A percentile compares a stretch with the other conserved stretches of the same genome.
phyloP scores from a whole-genome alignment of 176 grass and related monocot species.

The Calamus simplicifolius region DNA sequence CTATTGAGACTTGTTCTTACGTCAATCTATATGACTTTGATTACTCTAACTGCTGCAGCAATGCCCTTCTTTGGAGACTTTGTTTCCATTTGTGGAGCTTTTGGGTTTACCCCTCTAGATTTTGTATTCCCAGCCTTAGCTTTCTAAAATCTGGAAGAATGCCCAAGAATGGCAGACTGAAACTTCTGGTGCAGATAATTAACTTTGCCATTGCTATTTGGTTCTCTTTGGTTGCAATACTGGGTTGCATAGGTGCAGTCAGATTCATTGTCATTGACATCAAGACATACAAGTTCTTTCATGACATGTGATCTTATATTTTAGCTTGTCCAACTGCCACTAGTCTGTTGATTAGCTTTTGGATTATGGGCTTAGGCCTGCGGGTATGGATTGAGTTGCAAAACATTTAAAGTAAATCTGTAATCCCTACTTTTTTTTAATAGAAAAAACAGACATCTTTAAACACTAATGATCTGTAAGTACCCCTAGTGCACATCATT shows the following conservation, averaged over 20 bases:
- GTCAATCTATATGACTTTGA: slow-evolving; percentile 34
- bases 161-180: slow-evolving; percentile 21
- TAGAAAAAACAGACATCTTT: too few relatives aligned
- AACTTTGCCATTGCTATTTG: slow-evolving; percentile 16
- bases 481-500: too few relatives aligned
- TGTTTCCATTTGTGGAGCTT: slow-evolving; percentile 64
- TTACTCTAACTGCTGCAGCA: slow-evolving; percentile 47
- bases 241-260: slow-evolving; percentile 54
- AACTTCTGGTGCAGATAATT: slow-evolving; percentile 18
- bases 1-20: slow-evolving; percentile 43
- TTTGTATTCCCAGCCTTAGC: slow-evolving; percentile 62
- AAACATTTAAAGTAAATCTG: too few relatives aligned
- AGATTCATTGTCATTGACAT: slow-evolving; percentile 55
- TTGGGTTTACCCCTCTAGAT: slow-evolving; percentile 74
- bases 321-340: too few relatives aligned
- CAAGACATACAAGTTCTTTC: slow-evolving; percentile 56
- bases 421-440: too few relatives aligned
- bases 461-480: too few relatives aligned
- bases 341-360: too few relatives aligned
- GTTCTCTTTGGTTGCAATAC: slow-evolving; percentile 41
- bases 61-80: slow-evolving; percentile 89
- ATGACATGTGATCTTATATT: slow-evolving; percentile 48
- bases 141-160: slow-evolving; percentile 32
- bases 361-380: too few relatives aligned
- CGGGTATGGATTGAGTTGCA: too few relatives aligned